These are phyloP conservation scores for Mortierella sp. DNA, from an alignment of 371 early-diverging fungal genomes.

Conservation along the genomic window DNA sequence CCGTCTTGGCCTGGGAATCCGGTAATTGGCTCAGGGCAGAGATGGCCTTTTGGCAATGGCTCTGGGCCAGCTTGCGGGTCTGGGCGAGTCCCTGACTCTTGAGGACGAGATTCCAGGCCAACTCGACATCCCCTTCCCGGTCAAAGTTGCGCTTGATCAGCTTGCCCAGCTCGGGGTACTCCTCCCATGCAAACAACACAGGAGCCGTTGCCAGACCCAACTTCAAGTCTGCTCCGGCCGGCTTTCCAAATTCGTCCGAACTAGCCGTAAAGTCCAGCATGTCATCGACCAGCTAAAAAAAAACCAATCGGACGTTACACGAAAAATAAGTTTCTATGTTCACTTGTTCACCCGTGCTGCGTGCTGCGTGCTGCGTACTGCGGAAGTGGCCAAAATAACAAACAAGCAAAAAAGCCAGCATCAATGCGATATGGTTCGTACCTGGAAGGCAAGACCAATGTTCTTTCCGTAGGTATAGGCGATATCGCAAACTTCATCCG, in stretches of 20 bases:
- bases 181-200: slow-evolving; percentile 92
- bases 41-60: slow-evolving; percentile 71
- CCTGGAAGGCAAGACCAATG: slow-evolving; percentile 95
- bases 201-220: slow-evolving; percentile 95
- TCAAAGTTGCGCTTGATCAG: slow-evolving; percentile 90
- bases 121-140: slow-evolving; percentile 72
- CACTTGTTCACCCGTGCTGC: no score
- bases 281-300: slow-evolving; percentile 87
- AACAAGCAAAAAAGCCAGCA: slow-evolving; percentile 20
- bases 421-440: slow-evolving; percentile 41
- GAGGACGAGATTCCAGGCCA: slow-evolving; percentile 77
- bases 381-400: not conserved
- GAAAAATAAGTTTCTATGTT: not conserved
- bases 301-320: slow-evolving; percentile 4
- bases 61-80: slow-evolving; percentile 70
- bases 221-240: slow-evolving; percentile 88
- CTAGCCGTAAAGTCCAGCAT: slow-evolving; percentile 90
- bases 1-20: slow-evolving; percentile 75
- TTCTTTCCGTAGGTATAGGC: slow-evolving; percentile 90
- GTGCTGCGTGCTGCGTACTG: no score
- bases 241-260: slow-evolving; percentile 89
- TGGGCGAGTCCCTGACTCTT: slow-evolving; percentile 77
- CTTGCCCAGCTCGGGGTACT: slow-evolving; percentile 86
- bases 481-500: slow-evolving; percentile 76
- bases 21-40: slow-evolving; percentile 72